These are phyloP conservation scores for Lentinula detonsa DNA, from an alignment of 768 basidiomycete genomes.

Conservation along the genomic window DNA sequence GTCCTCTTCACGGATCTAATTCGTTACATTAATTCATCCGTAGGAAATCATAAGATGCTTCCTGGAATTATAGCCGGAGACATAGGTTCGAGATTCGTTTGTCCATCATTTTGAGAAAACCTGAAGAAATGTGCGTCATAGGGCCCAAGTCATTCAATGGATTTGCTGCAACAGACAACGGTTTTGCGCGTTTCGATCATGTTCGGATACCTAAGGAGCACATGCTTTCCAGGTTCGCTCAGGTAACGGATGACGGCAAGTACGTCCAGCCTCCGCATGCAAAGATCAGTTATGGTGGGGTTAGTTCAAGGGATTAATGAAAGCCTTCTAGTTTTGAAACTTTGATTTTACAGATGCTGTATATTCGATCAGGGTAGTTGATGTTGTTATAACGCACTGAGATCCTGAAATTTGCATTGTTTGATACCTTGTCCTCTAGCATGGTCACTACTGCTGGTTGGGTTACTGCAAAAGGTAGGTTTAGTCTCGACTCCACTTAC, in stretches of 20 bases:
- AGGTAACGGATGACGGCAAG: conserved; percentile 56
- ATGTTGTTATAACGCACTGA: not conserved
- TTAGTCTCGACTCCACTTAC: not conserved
- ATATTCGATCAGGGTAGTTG: conserved; percentile 59
- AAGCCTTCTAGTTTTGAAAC: not conserved
- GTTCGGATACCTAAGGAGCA: conserved; percentile 62
- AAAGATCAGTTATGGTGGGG: conserved; percentile 72
- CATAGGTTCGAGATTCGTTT: conserved; percentile 39
- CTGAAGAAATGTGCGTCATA: conserved; percentile 12
- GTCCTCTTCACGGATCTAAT: not conserved
- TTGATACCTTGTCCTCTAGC: conserved; percentile 22
- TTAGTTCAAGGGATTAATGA: conserved; percentile 24
- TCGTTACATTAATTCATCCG: not conserved
- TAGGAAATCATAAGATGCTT: conserved; percentile 54
- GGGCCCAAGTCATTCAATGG: conserved; percentile 56
- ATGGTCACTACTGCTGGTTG: conserved; percentile 63
- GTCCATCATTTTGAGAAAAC: not conserved
- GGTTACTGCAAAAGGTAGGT: conserved; percentile 57
- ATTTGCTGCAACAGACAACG: conserved; percentile 52
- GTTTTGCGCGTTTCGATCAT: conserved; percentile 60
- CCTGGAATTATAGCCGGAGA: conserved; percentile 65
- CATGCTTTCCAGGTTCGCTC: conserved; percentile 73
- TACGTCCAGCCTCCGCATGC: conserved; percentile 67
- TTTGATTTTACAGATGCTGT: conserved; percentile 50
- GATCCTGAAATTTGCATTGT: not conserved